Evolutionary conservation across 805 yeast genomes (phyloP), one percentile per base, ranked within the genome.

Genomic region (Cyberlindnera mississippiensis): DNA sequence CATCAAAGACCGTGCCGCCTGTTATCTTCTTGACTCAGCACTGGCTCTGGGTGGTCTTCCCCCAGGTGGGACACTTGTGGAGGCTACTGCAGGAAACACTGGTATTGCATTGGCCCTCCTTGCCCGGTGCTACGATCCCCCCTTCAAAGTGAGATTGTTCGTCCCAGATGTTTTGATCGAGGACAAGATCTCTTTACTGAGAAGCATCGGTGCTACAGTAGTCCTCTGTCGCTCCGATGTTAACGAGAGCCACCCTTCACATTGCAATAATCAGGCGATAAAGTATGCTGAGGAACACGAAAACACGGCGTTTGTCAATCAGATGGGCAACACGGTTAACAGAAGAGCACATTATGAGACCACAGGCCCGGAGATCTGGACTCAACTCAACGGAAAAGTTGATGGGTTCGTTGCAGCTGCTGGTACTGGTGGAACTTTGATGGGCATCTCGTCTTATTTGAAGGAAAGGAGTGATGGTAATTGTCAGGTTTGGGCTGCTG

Each of bases 11-110:
- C 65, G 95, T 30, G 87, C 86, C 20, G 93, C 93, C 0, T 62
- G 79, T 14, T 80, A 87, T 1, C 76, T 85, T 30, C 76, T 85
- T 10, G 64, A 77, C 38, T 74, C 72, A 27, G 82, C 80, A 39
- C 85, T 85, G 51, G 39, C 46, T 6, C 33, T 40, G 4, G 48
- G 56, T 30, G 85, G 85, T 1, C 58, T 85, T 17, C 61, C 62
- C 4, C 85, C 86, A 0, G 84, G 81, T 1, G 90, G 85, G 47
- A 66, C 78, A 13, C 76, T 85, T 1, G 82, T 73, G 54, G 95
- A 85, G 62, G 95, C 95, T 9, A 86, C 95, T 1, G 79, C 87
- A 4, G 95, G 95, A 0, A 85, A 93, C 4, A 85, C 95, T 0
- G 95, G 95, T 3, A 83, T 86, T 12, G 82, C 91, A 2, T 66